Conservation (phyloP, 2,329 filamentous ascomycete genomes). For the Monilinia polystroma region DNA sequence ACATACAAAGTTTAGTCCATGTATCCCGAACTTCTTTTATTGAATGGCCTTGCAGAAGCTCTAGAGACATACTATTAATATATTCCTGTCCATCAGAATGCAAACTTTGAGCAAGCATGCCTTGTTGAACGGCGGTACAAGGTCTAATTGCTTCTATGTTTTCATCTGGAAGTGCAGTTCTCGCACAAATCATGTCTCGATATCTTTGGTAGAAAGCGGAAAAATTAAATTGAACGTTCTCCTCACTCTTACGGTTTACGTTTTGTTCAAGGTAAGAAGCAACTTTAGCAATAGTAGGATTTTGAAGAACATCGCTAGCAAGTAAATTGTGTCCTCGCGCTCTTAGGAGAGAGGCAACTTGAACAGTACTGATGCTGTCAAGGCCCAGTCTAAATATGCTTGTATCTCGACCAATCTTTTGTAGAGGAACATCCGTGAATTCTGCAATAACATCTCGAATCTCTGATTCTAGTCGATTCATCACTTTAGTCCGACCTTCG, state of each 20-base stretch:
- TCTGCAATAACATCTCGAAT: slow-evolving; percentile 46
- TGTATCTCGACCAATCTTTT: slow-evolving; percentile 56
- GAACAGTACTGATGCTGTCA: slow-evolving; percentile 84
- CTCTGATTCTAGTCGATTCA: slow-evolving; percentile 43
- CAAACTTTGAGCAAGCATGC: slow-evolving; percentile 74
- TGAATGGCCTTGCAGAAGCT: slow-evolving; percentile 46
- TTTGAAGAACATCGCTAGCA: slow-evolving; percentile 72
- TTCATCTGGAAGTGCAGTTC: slow-evolving; percentile 27
- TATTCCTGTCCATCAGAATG: slow-evolving; percentile 68
- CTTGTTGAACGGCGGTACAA: slow-evolving; percentile 76
- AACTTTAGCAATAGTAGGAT: slow-evolving; percentile 47
- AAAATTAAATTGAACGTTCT: slow-evolving; percentile 47
- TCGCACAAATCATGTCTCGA: slow-evolving; percentile 36
- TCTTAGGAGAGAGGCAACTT: slow-evolving; percentile 69
- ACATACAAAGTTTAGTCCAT: slow-evolving; percentile 55
- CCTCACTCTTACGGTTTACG: background rate
- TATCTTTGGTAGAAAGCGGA: slow-evolving; percentile 50
- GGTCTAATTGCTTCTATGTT: slow-evolving; percentile 63
- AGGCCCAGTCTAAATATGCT: slow-evolving; percentile 87
- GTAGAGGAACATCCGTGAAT: slow-evolving; percentile 53
- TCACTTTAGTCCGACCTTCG: slow-evolving; percentile 7
- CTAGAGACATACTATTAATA: slow-evolving; percentile 67
- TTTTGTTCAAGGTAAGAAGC: slow-evolving; percentile 28
- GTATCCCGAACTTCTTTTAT: slow-evolving; percentile 50
- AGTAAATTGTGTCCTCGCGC: slow-evolving; percentile 57